Conservation (phyloP, 2,329 filamentous ascomycete genomes). For the Amauroascus niger region DNA sequence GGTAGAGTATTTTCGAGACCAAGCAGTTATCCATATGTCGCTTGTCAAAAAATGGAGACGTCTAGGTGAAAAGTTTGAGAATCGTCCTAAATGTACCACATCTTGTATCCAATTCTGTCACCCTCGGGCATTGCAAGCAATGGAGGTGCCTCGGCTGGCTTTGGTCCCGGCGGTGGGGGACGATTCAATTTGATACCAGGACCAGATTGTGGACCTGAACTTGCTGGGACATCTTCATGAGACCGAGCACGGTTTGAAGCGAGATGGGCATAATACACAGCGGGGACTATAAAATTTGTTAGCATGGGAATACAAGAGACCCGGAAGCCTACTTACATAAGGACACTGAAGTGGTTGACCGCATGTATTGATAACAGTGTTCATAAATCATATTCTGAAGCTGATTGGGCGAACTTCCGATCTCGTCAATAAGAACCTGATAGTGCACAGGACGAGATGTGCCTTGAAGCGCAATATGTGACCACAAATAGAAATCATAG, state of each 20-base stretch:
- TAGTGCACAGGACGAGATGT: slow-evolving; percentile 91
- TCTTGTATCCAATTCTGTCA: slow-evolving; percentile 27
- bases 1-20: neutral
- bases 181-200: slow-evolving; percentile 28
- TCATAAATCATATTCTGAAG: slow-evolving; percentile 88
- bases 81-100: slow-evolving; percentile 35
- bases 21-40: neutral
- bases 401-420: slow-evolving; percentile 54
- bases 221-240: slow-evolving; percentile 52
- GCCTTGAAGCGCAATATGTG: slow-evolving; percentile 77
- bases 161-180: slow-evolving; percentile 23
- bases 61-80: neutral
- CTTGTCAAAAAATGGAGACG: neutral
- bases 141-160: slow-evolving; percentile 24
- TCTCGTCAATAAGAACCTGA: slow-evolving; percentile 77
- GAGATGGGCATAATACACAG: slow-evolving; percentile 92
- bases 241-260: slow-evolving; percentile 68
- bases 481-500: slow-evolving; percentile 72
- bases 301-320: slow-evolving; percentile 2
- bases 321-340: slow-evolving; percentile 40
- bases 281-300: slow-evolving; percentile 47
- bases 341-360: slow-evolving; percentile 87
- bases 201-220: slow-evolving; percentile 34
- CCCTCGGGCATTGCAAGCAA: slow-evolving; percentile 29
- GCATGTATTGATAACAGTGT: slow-evolving; percentile 85